Base-by-base conservation (phyloP, 2,329 filamentous ascomycete genomes). In the Bipolaris oryzae region DNA sequence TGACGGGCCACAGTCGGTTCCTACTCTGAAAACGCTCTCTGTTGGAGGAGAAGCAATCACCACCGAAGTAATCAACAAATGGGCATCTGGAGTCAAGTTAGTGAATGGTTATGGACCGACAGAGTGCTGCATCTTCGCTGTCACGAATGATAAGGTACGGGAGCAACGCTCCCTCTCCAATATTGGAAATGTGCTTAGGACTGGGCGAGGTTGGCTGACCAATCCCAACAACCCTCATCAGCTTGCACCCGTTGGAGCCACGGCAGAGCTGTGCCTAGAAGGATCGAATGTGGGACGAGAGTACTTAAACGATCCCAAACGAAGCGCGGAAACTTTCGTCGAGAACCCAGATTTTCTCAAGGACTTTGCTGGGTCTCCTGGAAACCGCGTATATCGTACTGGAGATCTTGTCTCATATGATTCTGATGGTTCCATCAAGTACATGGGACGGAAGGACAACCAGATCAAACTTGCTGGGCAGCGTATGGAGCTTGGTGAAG, bases 21-120 rank as follows among this genome's bases (percentile, higher is more conserved):
- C 80, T 62, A 61, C 74, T 1, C 63, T 83, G 28, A 74, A 80
- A 50, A 75, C 77, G 2, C 58, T 74, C 16, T 66, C 64, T 16
- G 62, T 62, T n/a, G 71, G 68, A 25, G 71, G 68, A 1, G 71
- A 73, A 48, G 58, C 69, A 3, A 55, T 73, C 54, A 69, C 68
- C 0, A 38, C 63, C 1, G 66, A 70, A 33, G 65, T 68, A 0
- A 68, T 72, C 52, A 55, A 66, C 16, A 71, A 68, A 38, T 73
- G 67, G 65, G 58, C 58, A 13, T 50, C 60, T 15, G 60, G 65
- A 3, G 41, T 74, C n/a, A 43, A 67, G 21, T 60, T 74, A 2
- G 45, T 69, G 3, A 74, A 74, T 21, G 69, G 60, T 2, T 74
- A 72, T 28, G 72, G 72, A 3, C 70, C 72, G 0, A 72, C 70